phyloP scores from a whole-genome alignment of 495 filamentous ascomycete species.

The Pseudevernia furfuracea region DNA sequence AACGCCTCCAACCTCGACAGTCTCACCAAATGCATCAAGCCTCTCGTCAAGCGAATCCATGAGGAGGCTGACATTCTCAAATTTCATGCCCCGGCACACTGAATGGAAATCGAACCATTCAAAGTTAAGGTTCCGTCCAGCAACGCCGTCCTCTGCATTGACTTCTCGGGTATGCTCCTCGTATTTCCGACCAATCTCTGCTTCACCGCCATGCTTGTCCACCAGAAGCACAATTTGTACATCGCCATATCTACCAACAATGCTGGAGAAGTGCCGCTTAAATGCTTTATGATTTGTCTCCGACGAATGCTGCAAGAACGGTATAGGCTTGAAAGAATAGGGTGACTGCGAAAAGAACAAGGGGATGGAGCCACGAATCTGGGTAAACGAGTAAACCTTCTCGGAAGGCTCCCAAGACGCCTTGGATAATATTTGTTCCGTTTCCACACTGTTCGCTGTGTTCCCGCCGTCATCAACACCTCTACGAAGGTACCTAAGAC shows the following conservation, averaged over 20 bases:
- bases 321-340: slow-evolving; percentile 83
- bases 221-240: slow-evolving; percentile 77
- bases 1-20: slow-evolving; percentile 45
- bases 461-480: slow-evolving; percentile 83
- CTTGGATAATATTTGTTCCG: slow-evolving; percentile 79
- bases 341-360: slow-evolving; percentile 89
- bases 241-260: slow-evolving; percentile 60
- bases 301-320: slow-evolving; percentile 66
- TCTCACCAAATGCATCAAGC: slow-evolving; percentile 58
- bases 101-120: slow-evolving; percentile 97
- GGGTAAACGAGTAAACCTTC: slow-evolving; percentile 73
- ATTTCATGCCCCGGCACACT: slow-evolving; percentile 90
- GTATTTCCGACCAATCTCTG: slow-evolving; percentile 68
- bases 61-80: slow-evolving; percentile 79
- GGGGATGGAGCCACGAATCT: slow-evolving; percentile 81
- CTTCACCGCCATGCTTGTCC: slow-evolving; percentile 76
- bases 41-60: slow-evolving; percentile 58
- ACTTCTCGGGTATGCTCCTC: slow-evolving; percentile 54
- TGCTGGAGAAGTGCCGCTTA: slow-evolving; percentile 62
- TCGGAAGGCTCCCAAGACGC: slow-evolving; percentile 51
- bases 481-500: slow-evolving; percentile 83
- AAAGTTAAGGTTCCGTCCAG: slow-evolving; percentile 50
- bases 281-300: slow-evolving; percentile 72
- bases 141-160: slow-evolving; percentile 52
- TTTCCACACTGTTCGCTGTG: slow-evolving; percentile 86